Evolutionary conservation across 176 grass and related monocot species (phyloP), one percentile per base, ranked within the genome.

Genomic region (Chloris gayana): DNA sequence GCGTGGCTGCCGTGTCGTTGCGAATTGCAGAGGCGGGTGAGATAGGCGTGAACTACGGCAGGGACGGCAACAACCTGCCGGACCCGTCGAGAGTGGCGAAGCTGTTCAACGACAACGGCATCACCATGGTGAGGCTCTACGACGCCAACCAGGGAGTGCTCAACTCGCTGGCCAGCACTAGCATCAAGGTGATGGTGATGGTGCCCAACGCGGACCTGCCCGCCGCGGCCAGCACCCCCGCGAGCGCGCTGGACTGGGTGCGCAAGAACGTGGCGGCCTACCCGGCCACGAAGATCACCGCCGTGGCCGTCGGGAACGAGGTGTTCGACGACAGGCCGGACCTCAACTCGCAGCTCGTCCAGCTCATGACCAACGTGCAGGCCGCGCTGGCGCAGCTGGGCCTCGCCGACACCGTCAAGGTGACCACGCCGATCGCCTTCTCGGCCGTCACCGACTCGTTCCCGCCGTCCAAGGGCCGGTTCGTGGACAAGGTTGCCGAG

Each of bases 261-360:
- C 79, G 61, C 83, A 41, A 60, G 22, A 92, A 81, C 21, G 86
- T 92, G 4, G 79, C 69, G 0, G 62, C 53, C 72, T 68, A 83
- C 34, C 90, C 90, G 1, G 51, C 60, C 12, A 87, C 91, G 9
- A 84, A 68, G 53, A 88, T 88, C 69, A 26, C 61, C 24, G 25
- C 69, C 83, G 62, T 89, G 0, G 86, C 87, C 27, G 90, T 92
- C 1, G 86, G 87, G 17, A 92, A 93, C 38, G 87, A 93, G 66
- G 87, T 93, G 27, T 89, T 93, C 57, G 80, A 66, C 19, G 0
- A 0, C 6, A 60, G 78, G 7, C 25, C 64, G 11, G 85, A 81
- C 41, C 37, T 87, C 5, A 81, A 73, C 0, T 12, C 38, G 2
- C 24, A 31, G 42, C 73, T 84, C n/a, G 47, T 88, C 6, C 80